These are phyloP conservation scores for Hansenula anomala DNA, from an alignment of 1,139 yeast species.

Conservation along the genomic window DNA sequence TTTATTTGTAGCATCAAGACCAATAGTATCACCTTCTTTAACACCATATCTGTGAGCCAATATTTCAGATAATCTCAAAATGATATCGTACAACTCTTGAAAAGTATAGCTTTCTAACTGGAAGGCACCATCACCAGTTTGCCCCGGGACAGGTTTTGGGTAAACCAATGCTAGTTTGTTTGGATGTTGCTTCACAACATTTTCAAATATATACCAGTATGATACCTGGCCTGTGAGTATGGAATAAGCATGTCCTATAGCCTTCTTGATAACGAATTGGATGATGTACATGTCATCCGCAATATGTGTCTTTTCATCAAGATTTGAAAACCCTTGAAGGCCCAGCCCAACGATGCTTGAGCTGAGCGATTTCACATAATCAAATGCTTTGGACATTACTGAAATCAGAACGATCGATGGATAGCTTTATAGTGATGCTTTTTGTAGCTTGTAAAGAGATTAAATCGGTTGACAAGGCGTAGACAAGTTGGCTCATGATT, in stretches of 20 bases:
- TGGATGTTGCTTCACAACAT: slow-evolving; percentile 45
- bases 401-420: not conserved
- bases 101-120: slow-evolving; percentile 63
- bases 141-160: slow-evolving; percentile 45
- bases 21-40: slow-evolving; percentile 64
- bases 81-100: slow-evolving; percentile 58
- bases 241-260: slow-evolving; percentile 13
- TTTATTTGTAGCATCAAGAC: slow-evolving; percentile 74
- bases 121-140: slow-evolving; percentile 48
- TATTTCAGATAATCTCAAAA: slow-evolving; percentile 61
- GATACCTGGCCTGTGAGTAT: slow-evolving; percentile 44
- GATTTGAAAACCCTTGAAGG: not conserved
- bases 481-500: too few relatives aligned
- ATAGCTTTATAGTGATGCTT: too few relatives aligned
- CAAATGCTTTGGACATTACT: not conserved
- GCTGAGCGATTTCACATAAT: not conserved
- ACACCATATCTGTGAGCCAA: slow-evolving; percentile 62
- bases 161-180: slow-evolving; percentile 53
- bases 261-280: slow-evolving; percentile 20
- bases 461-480: too few relatives aligned
- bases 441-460: too few relatives aligned
- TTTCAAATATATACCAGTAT: slow-evolving; percentile 64
- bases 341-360: not conserved
- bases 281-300: slow-evolving; percentile 25
- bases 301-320: slow-evolving; percentile 19